Conservation (phyloP, 495 filamentous ascomycete species). For the Aspergillus homomorphus region DNA sequence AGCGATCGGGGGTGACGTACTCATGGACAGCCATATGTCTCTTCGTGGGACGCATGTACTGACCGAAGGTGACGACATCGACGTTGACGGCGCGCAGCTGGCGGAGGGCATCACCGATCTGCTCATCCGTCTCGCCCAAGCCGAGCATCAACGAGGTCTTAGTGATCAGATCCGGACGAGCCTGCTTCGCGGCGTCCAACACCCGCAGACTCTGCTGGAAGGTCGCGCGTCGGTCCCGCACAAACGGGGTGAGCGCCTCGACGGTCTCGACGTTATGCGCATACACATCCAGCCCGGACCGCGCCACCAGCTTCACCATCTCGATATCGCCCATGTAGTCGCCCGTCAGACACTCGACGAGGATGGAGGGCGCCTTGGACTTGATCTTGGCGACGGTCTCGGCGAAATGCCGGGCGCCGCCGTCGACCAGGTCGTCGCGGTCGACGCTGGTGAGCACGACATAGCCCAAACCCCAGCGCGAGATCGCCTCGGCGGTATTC, state of each 20-base stretch:
- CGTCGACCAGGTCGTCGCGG: conserved; percentile 85
- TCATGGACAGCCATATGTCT: conserved; percentile 93
- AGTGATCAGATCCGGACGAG: conserved; percentile 74
- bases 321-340: conserved; percentile 82
- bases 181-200: conserved; percentile 75
- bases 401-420: conserved; percentile 86
- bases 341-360: conserved; percentile 94
- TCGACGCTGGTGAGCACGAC: conserved; percentile 93
- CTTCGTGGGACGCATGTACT: conserved; percentile 99
- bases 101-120: conserved; percentile 75
- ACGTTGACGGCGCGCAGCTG: conserved; percentile 77
- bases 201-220: conserved; percentile 85
- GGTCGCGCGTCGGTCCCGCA: conserved; percentile 84
- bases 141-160: conserved; percentile 98
- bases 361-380: conserved; percentile 74
- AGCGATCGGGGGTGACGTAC: conserved; percentile 85
- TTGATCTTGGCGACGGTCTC: conserved; percentile 96
- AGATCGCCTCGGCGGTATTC: conserved; percentile 90
- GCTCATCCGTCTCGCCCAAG: conserved; percentile 86
- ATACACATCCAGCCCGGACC: conserved; percentile 89
- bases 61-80: conserved; percentile 95
- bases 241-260: conserved; percentile 81
- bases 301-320: conserved; percentile 76
- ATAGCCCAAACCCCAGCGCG: conserved; percentile 91
- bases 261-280: conserved; percentile 97